These are phyloP conservation scores for Hanseniaspora occidentalis DNA, from an alignment of 805 yeast genomes.

Conservation along the genomic window DNA sequence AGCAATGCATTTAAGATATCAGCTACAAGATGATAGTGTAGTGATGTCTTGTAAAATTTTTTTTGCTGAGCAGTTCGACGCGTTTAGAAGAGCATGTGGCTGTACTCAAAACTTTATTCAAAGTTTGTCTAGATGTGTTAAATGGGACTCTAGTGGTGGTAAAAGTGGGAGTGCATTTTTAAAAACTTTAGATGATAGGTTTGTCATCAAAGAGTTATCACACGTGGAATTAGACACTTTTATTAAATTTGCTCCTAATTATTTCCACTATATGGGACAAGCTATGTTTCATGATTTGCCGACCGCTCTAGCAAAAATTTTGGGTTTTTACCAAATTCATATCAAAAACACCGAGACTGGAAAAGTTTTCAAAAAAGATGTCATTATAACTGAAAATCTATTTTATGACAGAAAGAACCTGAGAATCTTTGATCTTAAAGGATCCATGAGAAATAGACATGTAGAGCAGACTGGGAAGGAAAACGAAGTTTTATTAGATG, in stretches of 20 bases:
- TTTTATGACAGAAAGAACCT: slow-evolving; percentile 74
- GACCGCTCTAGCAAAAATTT: slow-evolving; percentile 85
- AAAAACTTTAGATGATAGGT: slow-evolving; percentile 82
- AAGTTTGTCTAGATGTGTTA: slow-evolving; percentile 82
- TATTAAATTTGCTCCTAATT: slow-evolving; percentile 90
- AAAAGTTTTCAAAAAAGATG: slow-evolving; percentile 73
- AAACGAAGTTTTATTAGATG: slow-evolving; percentile 89
- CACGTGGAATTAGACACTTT: slow-evolving; percentile 86
- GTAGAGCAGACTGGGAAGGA: slow-evolving; percentile 93
- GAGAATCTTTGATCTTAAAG: slow-evolving; percentile 88
- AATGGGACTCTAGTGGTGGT: slow-evolving; percentile 96
- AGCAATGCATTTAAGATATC: slow-evolving; percentile 85
- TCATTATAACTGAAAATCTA: slow-evolving; percentile 89
- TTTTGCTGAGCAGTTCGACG: slow-evolving; percentile 94
- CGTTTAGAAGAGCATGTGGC: slow-evolving; percentile 76
- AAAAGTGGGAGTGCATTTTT: slow-evolving; percentile 91
- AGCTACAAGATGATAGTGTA: slow-evolving; percentile 76
- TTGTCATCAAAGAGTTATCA: slow-evolving; percentile 79
- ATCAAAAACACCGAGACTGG: slow-evolving; percentile 69
- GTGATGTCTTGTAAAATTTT: slow-evolving; percentile 84
- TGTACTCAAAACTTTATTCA: slow-evolving; percentile 66
- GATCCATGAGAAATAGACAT: slow-evolving; percentile 95
- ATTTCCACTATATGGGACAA: slow-evolving; percentile 91
- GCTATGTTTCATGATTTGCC: slow-evolving; percentile 91
- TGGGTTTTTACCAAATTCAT: slow-evolving; percentile 91